Evolutionary conservation across 2,329 filamentous ascomycete species (phyloP).

Genomic region (Colletotrichum agaves): DNA sequence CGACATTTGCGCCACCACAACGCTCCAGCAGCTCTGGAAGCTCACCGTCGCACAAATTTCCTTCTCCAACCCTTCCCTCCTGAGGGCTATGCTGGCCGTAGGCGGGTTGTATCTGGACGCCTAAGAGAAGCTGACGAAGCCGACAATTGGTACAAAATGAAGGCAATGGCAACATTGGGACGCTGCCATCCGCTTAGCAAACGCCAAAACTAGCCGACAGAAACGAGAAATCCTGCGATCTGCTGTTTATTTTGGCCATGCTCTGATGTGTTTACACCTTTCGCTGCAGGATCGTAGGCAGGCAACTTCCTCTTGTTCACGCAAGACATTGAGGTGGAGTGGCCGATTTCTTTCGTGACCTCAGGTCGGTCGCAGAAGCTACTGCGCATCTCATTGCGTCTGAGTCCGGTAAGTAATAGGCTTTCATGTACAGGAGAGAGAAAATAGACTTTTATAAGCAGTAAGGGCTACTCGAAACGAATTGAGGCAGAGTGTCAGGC

Average conservation of each 20-base stretch:
- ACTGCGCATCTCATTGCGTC: background rate
- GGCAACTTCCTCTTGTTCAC: background rate
- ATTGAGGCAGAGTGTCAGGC: background rate
- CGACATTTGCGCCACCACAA: background rate
- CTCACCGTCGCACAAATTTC: background rate
- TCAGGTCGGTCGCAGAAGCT: background rate
- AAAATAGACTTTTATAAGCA: background rate
- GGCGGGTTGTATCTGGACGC: background rate
- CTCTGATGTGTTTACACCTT: background rate
- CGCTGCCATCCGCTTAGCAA: background rate
- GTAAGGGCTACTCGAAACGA: background rate
- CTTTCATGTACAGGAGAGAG: background rate
- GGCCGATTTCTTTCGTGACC: background rate
- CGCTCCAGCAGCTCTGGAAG: background rate
- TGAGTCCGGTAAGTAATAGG: background rate
- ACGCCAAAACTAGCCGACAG: background rate
- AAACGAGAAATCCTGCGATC: conserved; percentile 4
- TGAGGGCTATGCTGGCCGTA: background rate
- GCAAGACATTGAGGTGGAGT: background rate
- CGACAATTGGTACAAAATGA: background rate
- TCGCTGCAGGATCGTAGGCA: background rate
- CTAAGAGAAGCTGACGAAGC: background rate
- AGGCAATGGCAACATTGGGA: background rate
- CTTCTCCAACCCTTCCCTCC: background rate
- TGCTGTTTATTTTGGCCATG: background rate